Conservation (phyloP, 2,329 filamentous ascomycete species). For the Pseudocercospora fijiensis region DNA sequence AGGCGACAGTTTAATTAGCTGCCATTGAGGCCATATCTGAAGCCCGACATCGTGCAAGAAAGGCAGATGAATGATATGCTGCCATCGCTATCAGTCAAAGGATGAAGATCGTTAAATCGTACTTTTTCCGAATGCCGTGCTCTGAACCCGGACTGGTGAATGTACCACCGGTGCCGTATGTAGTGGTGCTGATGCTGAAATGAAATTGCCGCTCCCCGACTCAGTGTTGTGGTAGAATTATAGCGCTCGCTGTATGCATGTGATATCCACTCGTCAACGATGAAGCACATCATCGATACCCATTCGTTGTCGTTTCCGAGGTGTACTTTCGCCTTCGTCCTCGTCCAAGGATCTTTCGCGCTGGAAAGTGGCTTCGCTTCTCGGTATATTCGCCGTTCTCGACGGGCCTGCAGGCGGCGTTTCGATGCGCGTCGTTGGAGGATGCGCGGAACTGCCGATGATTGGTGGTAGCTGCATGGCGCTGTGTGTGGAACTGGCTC, state of each 20-base stretch:
- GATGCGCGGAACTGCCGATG: conserved; percentile 15
- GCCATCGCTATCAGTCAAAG: neutral
- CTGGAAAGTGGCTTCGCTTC: conserved; percentile 2
- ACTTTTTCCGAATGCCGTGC: neutral
- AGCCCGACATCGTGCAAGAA: neutral
- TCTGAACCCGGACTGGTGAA: neutral
- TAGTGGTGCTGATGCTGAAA: neutral
- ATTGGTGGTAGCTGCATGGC: conserved; percentile 33
- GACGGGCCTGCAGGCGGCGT: conserved; percentile 5
- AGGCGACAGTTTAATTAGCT: neutral
- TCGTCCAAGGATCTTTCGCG: conserved; percentile 28
- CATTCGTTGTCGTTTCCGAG: conserved; percentile 33
- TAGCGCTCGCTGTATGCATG: neutral
- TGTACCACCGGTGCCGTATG: neutral
- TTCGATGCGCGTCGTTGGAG: neutral
- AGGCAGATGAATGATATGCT: neutral
- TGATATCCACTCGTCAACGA: neutral
- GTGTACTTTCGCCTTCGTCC: conserved; percentile 22
- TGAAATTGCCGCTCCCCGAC: neutral
- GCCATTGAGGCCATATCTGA: too few species aligned
- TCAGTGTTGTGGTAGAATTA: neutral
- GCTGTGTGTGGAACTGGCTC: conserved; percentile 7
- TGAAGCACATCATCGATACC: conserved; percentile 38
- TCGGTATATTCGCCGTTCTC: neutral
- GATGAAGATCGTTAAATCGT: neutral